Evolutionary conservation across 768 basidiomycete genomes (phyloP), one percentile per base, ranked within the genome.

Genomic region (Austroboletus eburneus): DNA sequence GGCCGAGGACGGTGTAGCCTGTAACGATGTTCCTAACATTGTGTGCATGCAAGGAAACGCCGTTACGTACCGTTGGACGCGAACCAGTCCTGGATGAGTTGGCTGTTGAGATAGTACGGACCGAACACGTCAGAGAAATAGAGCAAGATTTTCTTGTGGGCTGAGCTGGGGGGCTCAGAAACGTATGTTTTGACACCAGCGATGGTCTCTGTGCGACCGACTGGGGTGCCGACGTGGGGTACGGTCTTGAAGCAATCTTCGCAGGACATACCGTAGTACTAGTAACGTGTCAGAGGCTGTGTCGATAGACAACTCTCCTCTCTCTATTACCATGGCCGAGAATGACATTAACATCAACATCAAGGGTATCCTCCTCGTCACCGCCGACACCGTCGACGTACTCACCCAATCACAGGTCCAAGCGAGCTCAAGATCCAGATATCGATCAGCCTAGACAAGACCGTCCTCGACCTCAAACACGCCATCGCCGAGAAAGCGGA

Each of bases 371-470:
- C 9, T 53, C 47, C 6, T 17, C 4, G 18, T n/a, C 3, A 8
- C 0, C 3, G 5, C 16, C 1, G n/a, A n/a, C n/a, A 20, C 18
- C 20, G 1, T 18, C 8, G 9, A 17, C 12, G 2, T 12, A 17
- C 3, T 6, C 7, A 1, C 20, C 14, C 6, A 12, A 9, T 0
- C 4, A 13, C 16, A 88, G 90, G 93, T 7, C 91, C 93, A 1
- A 89, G 79, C 61, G 94, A 97, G 69, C 76, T 95, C 69, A 97
- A 96, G 73, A 78, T 98, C 27, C 81, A 91, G 62, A 85, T 98
- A 49, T 74, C 80, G 25, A 91, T 97, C 61, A 68, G 76, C 40
- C 76, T 82, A 3, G 82, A 85, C 65, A 91, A 94, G 73, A 87
- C 86, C 1, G 93, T 98, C 21, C 69, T 74, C 39, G 91, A 98